phyloP scores from a whole-genome alignment of 345 rosid genomes.

The Salix arbutifolia region DNA sequence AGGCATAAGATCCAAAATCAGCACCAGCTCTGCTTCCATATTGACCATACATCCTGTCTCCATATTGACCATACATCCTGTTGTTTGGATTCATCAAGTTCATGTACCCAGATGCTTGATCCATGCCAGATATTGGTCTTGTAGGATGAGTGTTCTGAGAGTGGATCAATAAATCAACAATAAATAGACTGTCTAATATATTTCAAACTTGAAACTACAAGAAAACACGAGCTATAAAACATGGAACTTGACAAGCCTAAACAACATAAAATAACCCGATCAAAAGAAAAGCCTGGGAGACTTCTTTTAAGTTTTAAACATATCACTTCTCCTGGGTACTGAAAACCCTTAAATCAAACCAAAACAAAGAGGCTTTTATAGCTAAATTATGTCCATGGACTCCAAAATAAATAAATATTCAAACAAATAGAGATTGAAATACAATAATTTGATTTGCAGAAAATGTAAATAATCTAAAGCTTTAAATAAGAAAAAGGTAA shows the following conservation, averaged over 20 bases:
- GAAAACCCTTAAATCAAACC: background rate
- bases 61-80: slow-evolving; percentile 53
- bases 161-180: background rate
- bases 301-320: background rate
- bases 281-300: background rate
- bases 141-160: slow-evolving; percentile 38
- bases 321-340: background rate
- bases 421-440: background rate
- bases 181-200: background rate
- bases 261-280: background rate
- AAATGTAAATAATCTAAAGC: background rate
- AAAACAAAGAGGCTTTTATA: background rate
- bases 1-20: slow-evolving; percentile 51
- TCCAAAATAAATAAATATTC: background rate
- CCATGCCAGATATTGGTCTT: slow-evolving; percentile 38
- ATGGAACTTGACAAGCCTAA: background rate
- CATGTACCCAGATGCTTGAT: slow-evolving; percentile 43
- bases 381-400: background rate
- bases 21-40: slow-evolving; percentile 47
- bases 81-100: slow-evolving; percentile 48
- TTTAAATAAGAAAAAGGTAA: background rate
- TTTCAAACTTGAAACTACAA: background rate
- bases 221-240: background rate
- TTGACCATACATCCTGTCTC: slow-evolving; percentile 51
- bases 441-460: background rate